Percentiles rank a stretch among this genome's conserved stretches.
Evolutionary conservation across 768 basidiomycete species (phyloP).

Genomic region (Lentinula boryana): DNA sequence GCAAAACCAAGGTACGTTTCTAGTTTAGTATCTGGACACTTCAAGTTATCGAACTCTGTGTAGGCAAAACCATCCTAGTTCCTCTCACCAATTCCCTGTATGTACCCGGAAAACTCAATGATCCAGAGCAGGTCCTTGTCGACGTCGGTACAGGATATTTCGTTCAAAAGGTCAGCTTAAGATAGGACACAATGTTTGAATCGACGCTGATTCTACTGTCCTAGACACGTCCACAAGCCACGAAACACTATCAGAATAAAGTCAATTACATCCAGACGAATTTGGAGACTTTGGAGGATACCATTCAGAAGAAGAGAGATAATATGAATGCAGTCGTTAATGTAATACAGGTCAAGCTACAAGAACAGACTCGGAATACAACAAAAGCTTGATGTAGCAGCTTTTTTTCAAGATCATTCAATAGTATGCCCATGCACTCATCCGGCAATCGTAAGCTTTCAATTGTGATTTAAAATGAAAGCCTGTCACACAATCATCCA

Average conservation of each 20-base stretch:
- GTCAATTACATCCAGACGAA: slow-evolving; percentile 78
- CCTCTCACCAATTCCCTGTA: slow-evolving; percentile 94
- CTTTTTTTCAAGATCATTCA: background rate
- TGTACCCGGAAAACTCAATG: slow-evolving; percentile 84
- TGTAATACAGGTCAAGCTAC: slow-evolving; percentile 61
- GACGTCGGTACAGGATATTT: slow-evolving; percentile 97
- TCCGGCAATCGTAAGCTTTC: too few relatives aligned
- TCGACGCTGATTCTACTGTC: background rate
- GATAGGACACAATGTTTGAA: background rate
- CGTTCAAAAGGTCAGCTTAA: slow-evolving; percentile 73
- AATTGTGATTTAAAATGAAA: too few relatives aligned
- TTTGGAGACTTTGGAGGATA: slow-evolving; percentile 81
- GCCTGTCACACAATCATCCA: too few relatives aligned
- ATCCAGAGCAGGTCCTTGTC: slow-evolving; percentile 83
- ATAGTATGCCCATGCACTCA: too few relatives aligned
- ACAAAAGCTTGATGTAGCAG: background rate
- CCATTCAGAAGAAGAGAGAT: slow-evolving; percentile 88
- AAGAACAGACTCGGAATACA: slow-evolving; percentile 5
- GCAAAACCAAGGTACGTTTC: slow-evolving; percentile 49
- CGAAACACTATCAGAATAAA: slow-evolving; percentile 77
- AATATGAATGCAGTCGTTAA: slow-evolving; percentile 72
- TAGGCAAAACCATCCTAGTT: slow-evolving; percentile 85
- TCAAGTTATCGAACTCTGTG: background rate
- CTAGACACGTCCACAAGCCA: slow-evolving; percentile 80
- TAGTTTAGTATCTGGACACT: background rate